Conservation (phyloP, 176 grass and related monocot species). For the Paspalum notatum region DNA sequence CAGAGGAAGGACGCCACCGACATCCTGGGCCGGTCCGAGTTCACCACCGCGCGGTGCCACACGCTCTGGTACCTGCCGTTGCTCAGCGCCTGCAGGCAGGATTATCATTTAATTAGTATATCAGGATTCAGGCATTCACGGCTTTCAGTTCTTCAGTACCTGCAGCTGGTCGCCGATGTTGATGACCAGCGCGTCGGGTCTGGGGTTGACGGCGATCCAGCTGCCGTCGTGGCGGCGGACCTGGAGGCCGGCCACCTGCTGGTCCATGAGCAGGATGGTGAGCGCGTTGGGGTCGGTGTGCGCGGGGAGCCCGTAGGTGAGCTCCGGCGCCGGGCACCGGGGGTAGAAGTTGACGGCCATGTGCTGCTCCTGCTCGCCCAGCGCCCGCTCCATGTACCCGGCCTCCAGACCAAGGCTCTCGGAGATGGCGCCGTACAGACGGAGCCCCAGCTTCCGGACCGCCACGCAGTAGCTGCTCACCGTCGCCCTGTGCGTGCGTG, state of each 20-base stretch:
- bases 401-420: conserved; percentile 67
- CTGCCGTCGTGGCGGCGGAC: conserved; percentile 58
- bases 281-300: conserved; percentile 91
- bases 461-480: conserved; percentile 66
- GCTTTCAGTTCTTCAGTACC: too few species aligned
- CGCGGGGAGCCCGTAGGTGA: conserved; percentile 73
- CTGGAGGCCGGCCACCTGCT: conserved; percentile 67
- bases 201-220: conserved; percentile 77
- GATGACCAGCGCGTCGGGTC: conserved; percentile 67
- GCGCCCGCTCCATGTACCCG: conserved; percentile 47
- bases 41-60: conserved; percentile 72
- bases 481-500: conserved; percentile 41
- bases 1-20: conserved; percentile 78
- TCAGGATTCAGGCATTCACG: too few species aligned
- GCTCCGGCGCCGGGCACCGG: conserved; percentile 79
- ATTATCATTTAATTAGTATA: too few species aligned
- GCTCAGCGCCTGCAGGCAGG: conserved; percentile 51
- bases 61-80: conserved; percentile 77
- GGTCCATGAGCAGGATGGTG: conserved; percentile 89
- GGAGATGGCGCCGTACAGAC: conserved; percentile 59
- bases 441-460: conserved; percentile 58
- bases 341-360: conserved; percentile 94
- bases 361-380: conserved; percentile 86
- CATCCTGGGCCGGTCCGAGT: conserved; percentile 58
- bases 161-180: conserved; percentile 87